A percentile compares a stretch with the other conserved stretches of the same genome.
phyloP scores from a whole-genome alignment of 2,329 filamentous ascomycete genomes.

The Trichothecium sympodiale region DNA sequence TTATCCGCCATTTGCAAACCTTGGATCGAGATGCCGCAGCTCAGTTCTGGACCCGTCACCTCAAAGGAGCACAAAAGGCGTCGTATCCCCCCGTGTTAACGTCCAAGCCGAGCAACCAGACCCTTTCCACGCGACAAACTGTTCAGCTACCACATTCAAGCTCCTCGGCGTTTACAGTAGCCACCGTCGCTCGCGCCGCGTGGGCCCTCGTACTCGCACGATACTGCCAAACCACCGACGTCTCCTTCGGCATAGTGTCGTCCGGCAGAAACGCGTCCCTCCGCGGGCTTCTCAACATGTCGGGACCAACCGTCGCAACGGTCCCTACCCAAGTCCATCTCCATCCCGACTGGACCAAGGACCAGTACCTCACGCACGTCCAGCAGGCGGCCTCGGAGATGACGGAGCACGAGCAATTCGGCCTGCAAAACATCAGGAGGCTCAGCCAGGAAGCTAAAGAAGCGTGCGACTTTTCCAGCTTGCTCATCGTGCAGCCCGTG shows the following conservation, averaged over 20 bases:
- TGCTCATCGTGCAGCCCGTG: slow-evolving; percentile 11
- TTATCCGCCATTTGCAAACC: background rate
- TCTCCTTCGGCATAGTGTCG: background rate
- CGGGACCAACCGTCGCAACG: background rate
- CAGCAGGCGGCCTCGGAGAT: slow-evolving; percentile 6
- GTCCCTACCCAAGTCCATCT: background rate
- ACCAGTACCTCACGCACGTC: background rate
- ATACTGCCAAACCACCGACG: background rate
- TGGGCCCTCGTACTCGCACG: slow-evolving; percentile 1
- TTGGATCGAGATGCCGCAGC: background rate
- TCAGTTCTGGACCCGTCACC: background rate
- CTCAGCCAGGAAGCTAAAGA: slow-evolving; percentile 4
- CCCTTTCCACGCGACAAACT: background rate
- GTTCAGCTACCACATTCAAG: background rate
- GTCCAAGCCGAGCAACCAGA: background rate
- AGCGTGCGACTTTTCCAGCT: slow-evolving; percentile 9
- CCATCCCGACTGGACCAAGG: background rate
- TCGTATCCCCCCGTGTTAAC: background rate
- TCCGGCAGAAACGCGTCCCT: background rate
- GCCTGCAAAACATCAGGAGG: slow-evolving; percentile 5
- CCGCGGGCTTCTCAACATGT: background rate
- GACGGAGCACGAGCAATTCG: slow-evolving; percentile 4
- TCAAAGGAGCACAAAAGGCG: background rate
- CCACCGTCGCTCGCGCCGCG: slow-evolving; percentile 6
- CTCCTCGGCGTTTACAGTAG: slow-evolving; percentile 6